Percentiles rank a stretch among this genome's conserved stretches.
Evolutionary conservation across 1,139 yeast genomes (phyloP).

Genomic region (Magnusiomyces tetraspermus): DNA sequence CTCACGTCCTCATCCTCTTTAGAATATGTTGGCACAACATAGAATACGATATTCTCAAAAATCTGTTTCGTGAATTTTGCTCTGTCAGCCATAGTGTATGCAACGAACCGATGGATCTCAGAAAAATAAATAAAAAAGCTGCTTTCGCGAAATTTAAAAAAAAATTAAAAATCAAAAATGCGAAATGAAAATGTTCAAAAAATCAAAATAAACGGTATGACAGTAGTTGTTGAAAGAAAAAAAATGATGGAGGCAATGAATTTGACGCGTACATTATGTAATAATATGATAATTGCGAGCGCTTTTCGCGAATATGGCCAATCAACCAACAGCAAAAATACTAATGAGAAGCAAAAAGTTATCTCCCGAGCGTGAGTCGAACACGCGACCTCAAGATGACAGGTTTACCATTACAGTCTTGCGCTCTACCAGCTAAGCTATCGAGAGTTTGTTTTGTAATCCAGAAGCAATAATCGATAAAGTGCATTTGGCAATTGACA

Average conservation of each 20-base stretch:
- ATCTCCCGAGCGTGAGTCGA: constrained; percentile 79
- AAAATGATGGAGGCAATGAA: too few relatives aligned
- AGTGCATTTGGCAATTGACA: too few relatives aligned
- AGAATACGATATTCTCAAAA: background rate
- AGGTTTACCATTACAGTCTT: constrained; percentile 19
- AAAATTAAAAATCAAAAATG: too few relatives aligned
- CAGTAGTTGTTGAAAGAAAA: background rate
- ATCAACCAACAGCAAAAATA: background rate
- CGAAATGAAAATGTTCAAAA: background rate
- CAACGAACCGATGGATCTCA: background rate
- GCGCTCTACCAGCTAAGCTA: constrained; percentile 9
- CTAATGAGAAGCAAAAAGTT: constrained; percentile 23
- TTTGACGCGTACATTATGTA: background rate
- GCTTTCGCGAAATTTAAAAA: background rate
- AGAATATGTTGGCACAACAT: background rate
- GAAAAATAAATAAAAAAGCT: background rate
- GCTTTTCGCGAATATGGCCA: background rate
- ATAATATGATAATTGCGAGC: background rate
- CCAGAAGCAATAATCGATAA: too few relatives aligned
- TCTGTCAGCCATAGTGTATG: background rate
- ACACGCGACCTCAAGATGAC: constrained; percentile 77
- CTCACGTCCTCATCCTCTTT: background rate
- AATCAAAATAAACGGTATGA: too few relatives aligned
- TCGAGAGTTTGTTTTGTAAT: background rate
- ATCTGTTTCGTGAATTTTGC: background rate